Evolutionary conservation across 2,329 filamentous ascomycete genomes (phyloP).

Genomic region (Nemania bipapillata): DNA sequence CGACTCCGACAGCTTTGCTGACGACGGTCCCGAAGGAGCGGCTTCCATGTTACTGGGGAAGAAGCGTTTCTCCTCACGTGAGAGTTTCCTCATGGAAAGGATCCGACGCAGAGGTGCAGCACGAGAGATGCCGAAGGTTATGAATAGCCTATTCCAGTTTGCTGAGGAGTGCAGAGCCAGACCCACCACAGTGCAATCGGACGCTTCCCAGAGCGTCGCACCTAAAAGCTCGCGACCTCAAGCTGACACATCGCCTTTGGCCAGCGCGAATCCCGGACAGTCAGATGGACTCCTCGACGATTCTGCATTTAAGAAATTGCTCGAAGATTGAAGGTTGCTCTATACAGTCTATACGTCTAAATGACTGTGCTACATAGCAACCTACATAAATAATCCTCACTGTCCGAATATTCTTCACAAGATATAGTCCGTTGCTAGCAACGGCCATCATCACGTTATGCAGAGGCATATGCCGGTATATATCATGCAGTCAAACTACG

Average conservation of each 20-base stretch:
- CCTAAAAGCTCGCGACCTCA: neutral
- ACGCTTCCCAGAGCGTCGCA: neutral
- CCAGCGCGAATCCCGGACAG: neutral
- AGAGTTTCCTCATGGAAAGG: constrained; percentile 44
- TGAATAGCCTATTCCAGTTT: constrained; percentile 45
- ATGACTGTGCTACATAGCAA: neutral
- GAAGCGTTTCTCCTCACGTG: constrained; percentile 35
- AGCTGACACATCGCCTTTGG: neutral
- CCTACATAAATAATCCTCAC: neutral
- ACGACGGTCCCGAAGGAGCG: constrained; percentile 44
- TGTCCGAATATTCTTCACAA: neutral
- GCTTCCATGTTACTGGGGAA: constrained; percentile 41
- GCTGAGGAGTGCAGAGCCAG: constrained; percentile 31
- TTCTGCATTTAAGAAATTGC: constrained; percentile 19
- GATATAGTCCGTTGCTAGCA: neutral
- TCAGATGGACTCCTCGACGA: constrained; percentile 4
- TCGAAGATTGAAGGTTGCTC: constrained; percentile 11
- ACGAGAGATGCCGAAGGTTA: constrained; percentile 42
- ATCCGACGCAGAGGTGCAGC: constrained; percentile 38
- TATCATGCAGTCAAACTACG: neutral
- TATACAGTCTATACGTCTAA: neutral
- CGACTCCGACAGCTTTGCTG: constrained; percentile 42
- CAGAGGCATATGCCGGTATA: neutral
- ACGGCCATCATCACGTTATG: neutral
- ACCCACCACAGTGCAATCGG: neutral